Conservation (phyloP, 331 rosid species). For the Spiraea crenata region DNA sequence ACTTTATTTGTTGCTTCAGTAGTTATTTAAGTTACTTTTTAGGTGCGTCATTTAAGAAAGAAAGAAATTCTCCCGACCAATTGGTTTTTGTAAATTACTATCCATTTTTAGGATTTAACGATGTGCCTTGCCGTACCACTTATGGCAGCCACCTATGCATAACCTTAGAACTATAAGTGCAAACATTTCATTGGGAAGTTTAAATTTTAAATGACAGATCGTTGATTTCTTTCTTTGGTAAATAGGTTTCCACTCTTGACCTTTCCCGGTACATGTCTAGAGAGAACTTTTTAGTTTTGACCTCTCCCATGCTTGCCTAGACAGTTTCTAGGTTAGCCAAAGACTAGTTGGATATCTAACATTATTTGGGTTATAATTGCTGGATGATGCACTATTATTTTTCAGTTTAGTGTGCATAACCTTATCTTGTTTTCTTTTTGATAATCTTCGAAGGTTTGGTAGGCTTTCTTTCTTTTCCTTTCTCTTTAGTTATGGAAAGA, state of each 20-base stretch:
- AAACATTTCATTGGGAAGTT: constrained; percentile 1
- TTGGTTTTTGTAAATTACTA: not conserved
- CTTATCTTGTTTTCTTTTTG: not conserved
- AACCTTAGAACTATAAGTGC: not conserved
- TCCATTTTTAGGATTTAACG: not conserved
- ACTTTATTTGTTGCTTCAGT: constrained; percentile 2
- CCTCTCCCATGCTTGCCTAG: too few relatives aligned
- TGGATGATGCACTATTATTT: not conserved
- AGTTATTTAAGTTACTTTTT: not conserved
- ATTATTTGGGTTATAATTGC: not conserved
- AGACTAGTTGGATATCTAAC: too few relatives aligned
- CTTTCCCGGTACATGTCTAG: too few relatives aligned
- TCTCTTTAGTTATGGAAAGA: not conserved
- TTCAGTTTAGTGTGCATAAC: not conserved
- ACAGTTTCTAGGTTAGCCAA: not conserved
- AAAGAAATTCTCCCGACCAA: not conserved
- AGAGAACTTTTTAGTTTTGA: too few relatives aligned
- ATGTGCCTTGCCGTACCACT: not conserved
- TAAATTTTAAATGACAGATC: not conserved
- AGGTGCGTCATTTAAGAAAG: not conserved
- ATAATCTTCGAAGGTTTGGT: not conserved
- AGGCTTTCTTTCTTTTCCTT: not conserved
- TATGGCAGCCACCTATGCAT: not conserved
- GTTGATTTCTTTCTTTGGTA: constrained; percentile 3
- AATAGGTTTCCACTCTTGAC: not conserved